Base-by-base conservation (phyloP, 1,284 basidiomycete genomes). In the Pseudozyma flocculosa region DNA sequence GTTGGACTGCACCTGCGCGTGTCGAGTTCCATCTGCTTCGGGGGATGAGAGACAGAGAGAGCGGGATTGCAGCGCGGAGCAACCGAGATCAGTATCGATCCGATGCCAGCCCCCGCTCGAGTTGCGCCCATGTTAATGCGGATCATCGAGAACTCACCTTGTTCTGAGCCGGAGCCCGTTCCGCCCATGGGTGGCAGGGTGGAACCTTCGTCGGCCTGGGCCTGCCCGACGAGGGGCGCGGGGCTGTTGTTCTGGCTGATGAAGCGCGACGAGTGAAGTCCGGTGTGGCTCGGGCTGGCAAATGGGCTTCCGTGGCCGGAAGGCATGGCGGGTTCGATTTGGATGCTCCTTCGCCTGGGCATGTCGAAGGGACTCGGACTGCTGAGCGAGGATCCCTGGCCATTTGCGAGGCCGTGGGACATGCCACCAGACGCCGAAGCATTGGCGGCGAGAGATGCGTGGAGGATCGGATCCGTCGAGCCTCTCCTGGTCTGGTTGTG, bases 401-500 rank as follows among this genome's bases (percentile, higher is more conserved):
- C 22, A 15, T 40, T 15, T 23, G 17, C 39, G 13, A 23, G 22
- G 18, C 45, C 48, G 32, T 66, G 52, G 29, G 63, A 58, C 38
- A 49, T 48, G 44, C 46, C 48, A 19, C 46, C 50, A 24, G 48
- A 55, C 30, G 60, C 60, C 41, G 56, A 53, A 2, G 67, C 61
- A 10, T 60, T 56, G n/a, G 67, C 59, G 18, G 67, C 67, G 32
- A 70, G 43, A 2, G 63, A 67, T 18, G 67, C 60, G 36, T 70
- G 67, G 17, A 70, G 51, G 40, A 63, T 54, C 38, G 67, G 67
- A 41, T 70, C 67, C 26, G 67, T 70, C 8, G 63, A 67, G 40
- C 67, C 67, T 29, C 67, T 41, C 17, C 43, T 21, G 54, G 58
- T 4, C 45, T 49, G 19, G 53, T 41, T 34, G 30, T 42, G 21